These are phyloP conservation scores for Fusarium sp. DNA, from an alignment of 2,329 filamentous ascomycete genomes.

Conservation along the genomic window DNA sequence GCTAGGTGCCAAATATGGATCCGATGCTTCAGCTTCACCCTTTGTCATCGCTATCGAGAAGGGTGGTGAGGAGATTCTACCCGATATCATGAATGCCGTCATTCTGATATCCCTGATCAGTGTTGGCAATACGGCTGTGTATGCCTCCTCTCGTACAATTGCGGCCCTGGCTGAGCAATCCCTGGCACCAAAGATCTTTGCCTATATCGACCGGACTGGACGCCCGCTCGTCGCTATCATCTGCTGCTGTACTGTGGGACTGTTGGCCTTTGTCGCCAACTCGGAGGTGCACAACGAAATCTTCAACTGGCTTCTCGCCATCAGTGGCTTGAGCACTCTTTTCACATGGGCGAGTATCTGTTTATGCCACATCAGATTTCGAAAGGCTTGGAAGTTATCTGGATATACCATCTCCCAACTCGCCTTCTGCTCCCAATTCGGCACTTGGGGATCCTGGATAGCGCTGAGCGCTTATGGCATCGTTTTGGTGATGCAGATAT, in stretches of 20 bases:
- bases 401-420: constrained; percentile 77
- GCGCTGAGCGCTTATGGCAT: constrained; percentile 80
- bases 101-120: constrained; percentile 92
- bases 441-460: constrained; percentile 81
- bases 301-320: constrained; percentile 82
- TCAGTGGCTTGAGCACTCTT: constrained; percentile 75
- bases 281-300: constrained; percentile 66
- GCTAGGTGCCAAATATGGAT: constrained; percentile 60
- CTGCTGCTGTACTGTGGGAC: constrained; percentile 70
- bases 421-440: constrained; percentile 81
- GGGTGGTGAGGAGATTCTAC: constrained; percentile 79
- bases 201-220: constrained; percentile 82
- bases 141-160: constrained; percentile 76
- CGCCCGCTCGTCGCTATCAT: constrained; percentile 78
- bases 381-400: constrained; percentile 73
- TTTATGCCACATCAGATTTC: constrained; percentile 88
- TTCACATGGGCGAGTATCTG: constrained; percentile 88
- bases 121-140: constrained; percentile 90
- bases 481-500: constrained; percentile 86
- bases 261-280: constrained; percentile 79
- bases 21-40: constrained; percentile 79
- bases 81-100: constrained; percentile 92
- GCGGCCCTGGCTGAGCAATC: constrained; percentile 62
- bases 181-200: constrained; percentile 79
- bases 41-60: constrained; percentile 92